These are phyloP conservation scores for Pezicula carpinea DNA, from an alignment of 2,329 filamentous ascomycete genomes.

Conservation along the genomic window DNA sequence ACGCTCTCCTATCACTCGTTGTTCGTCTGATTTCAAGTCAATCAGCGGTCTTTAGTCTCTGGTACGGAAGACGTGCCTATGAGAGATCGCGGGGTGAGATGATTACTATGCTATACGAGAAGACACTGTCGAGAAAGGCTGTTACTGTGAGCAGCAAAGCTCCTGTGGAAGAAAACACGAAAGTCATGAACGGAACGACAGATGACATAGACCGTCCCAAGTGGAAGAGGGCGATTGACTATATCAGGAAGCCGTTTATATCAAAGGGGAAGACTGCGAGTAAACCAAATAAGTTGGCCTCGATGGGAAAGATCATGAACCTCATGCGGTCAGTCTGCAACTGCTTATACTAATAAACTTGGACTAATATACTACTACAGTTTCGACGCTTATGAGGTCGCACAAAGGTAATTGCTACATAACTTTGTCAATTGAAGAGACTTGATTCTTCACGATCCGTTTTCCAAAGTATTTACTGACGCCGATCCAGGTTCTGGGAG, in stretches of 20 bases:
- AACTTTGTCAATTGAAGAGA: neutral
- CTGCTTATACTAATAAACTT: neutral
- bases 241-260: slow-evolving; percentile 19
- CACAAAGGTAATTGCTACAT: slow-evolving; percentile 43
- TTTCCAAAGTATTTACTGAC: neutral
- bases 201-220: slow-evolving; percentile 6
- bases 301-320: slow-evolving; percentile 88
- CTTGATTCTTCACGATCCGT: too few relatives aligned
- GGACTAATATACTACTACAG: slow-evolving; percentile 6
- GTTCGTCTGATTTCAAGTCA: slow-evolving; percentile 60
- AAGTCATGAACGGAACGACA: slow-evolving; percentile 7
- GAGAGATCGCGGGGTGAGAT: slow-evolving; percentile 81
- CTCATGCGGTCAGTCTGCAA: slow-evolving; percentile 58
- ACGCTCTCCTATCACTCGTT: slow-evolving; percentile 57
- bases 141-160: slow-evolving; percentile 24
- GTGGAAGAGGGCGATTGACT: slow-evolving; percentile 11
- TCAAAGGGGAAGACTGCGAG: slow-evolving; percentile 24
- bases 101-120: slow-evolving; percentile 80
- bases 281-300: slow-evolving; percentile 55
- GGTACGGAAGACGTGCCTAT: slow-evolving; percentile 81
- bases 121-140: slow-evolving; percentile 36
- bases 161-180: slow-evolving; percentile 6
- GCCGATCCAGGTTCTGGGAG: slow-evolving; percentile 67
- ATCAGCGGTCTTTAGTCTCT: slow-evolving; percentile 63
- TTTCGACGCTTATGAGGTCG: slow-evolving; percentile 71